A percentile compares a stretch with the other conserved stretches of the same genome.
Conservation (phyloP, 2,329 filamentous ascomycete species). For the Cercospora sojina region DNA sequence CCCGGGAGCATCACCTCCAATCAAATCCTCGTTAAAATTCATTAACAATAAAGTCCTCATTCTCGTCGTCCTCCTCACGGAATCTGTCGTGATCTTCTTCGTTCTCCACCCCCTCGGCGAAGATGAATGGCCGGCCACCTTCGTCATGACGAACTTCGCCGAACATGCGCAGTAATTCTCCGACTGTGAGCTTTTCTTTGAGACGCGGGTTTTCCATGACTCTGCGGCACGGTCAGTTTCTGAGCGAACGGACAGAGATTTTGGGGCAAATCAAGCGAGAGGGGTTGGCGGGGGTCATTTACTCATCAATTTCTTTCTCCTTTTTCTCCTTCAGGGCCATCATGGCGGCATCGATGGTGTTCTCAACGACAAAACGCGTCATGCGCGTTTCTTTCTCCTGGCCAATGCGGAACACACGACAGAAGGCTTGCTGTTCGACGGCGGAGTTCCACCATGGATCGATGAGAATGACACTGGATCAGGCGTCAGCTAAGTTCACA, state of each 20-base stretch:
- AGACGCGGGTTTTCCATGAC: constrained; percentile 45
- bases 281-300: background rate
- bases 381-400: constrained; percentile 62
- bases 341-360: constrained; percentile 60
- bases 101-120: constrained; percentile 39
- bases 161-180: constrained; percentile 50
- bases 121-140: constrained; percentile 44
- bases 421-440: constrained; percentile 47
- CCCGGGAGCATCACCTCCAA: background rate
- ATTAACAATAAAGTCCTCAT: constrained; percentile 6
- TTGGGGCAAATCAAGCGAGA: background rate
- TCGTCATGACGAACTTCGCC: constrained; percentile 43
- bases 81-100: constrained; percentile 6
- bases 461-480: constrained; percentile 47
- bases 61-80: background rate
- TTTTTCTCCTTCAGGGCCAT: constrained; percentile 58
- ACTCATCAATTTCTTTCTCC: constrained; percentile 42
- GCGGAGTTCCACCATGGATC: constrained; percentile 59
- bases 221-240: constrained; percentile 13
- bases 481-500: background rate
- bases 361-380: constrained; percentile 55
- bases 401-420: constrained; percentile 63
- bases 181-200: constrained; percentile 37
- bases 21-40: background rate
- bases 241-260: background rate